Evolutionary conservation across 495 filamentous ascomycete species (phyloP).

Genomic region (Neurospora sp.): DNA sequence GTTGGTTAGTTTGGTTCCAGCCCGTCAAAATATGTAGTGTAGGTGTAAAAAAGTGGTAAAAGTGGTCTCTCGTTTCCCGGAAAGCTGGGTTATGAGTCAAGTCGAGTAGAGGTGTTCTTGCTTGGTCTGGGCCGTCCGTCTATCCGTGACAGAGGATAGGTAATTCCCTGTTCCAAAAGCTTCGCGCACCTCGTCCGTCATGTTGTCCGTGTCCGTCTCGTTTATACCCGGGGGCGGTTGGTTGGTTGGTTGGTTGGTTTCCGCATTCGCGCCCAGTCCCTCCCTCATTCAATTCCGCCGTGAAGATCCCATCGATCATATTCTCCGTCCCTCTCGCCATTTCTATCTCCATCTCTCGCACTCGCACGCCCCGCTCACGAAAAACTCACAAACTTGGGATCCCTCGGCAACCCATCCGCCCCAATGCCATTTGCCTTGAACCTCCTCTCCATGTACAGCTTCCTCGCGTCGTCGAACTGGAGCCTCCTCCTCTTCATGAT

Average conservation of each 20-base stretch:
- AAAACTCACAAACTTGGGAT: conserved; percentile 93
- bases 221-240: not conserved
- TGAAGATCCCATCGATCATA: not conserved
- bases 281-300: not conserved
- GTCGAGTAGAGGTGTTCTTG: not conserved
- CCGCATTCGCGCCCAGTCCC: not conserved
- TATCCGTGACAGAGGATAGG: not conserved
- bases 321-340: not conserved
- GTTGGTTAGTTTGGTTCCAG: not conserved
- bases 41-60: not conserved
- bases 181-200: not conserved
- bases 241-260: not conserved
- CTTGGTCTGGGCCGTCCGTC: not conserved
- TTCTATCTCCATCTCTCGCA: not conserved
- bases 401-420: conserved; percentile 74
- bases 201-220: not conserved
- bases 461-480: conserved; percentile 82
- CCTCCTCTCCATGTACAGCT: conserved; percentile 70
- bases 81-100: not conserved
- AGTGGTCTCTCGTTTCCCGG: not conserved
- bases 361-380: conserved; percentile 37
- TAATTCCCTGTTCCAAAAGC: not conserved
- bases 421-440: conserved; percentile 83
- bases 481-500: conserved; percentile 78
- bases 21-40: not conserved